These are phyloP conservation scores for Bipolaris zeicola DNA, from an alignment of 2,329 filamentous ascomycete genomes.

Conservation along the genomic window DNA sequence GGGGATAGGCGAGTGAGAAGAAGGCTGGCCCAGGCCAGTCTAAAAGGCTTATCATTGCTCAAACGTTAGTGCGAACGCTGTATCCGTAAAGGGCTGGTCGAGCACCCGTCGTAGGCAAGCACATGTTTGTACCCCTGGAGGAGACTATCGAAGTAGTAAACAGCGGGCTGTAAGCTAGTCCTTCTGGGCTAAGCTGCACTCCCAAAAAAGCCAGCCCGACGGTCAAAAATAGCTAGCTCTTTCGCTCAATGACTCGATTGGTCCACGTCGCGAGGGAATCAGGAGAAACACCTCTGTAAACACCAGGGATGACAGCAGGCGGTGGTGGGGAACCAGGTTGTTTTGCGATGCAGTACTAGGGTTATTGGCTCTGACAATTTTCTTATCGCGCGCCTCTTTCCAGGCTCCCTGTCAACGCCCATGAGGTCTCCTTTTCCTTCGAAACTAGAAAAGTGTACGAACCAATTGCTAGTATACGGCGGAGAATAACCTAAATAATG, in stretches of 20 bases:
- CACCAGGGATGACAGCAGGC: not conserved
- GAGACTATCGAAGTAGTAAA: constrained; percentile 22
- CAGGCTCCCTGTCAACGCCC: too few species aligned
- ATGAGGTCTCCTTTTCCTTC: too few species aligned
- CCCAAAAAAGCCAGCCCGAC: constrained; percentile 10
- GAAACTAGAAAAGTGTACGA: too few species aligned
- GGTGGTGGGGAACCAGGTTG: not conserved
- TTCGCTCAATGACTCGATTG: constrained; percentile 12
- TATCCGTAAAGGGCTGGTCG: constrained; percentile 4
- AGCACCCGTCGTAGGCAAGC: constrained; percentile 2
- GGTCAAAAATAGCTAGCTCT: constrained; percentile 21
- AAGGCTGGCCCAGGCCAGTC: not conserved
- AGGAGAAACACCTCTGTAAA: constrained; percentile 1
- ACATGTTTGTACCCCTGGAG: constrained; percentile 2
- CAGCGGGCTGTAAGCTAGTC: constrained; percentile 13
- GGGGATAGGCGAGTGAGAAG: not conserved
- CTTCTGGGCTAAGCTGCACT: not conserved
- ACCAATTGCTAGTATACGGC: too few species aligned
- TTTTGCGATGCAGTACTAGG: not conserved
- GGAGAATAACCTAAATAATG: not conserved
- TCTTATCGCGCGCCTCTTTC: not conserved
- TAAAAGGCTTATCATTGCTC: constrained; percentile 4
- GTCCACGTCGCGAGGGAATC: not conserved
- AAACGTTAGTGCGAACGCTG: constrained; percentile 9
- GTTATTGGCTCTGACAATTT: not conserved